Percentiles rank a stretch among this genome's conserved stretches.
Conservation (phyloP, 345 rosid species). For the Dipteronia sinensis region DNA sequence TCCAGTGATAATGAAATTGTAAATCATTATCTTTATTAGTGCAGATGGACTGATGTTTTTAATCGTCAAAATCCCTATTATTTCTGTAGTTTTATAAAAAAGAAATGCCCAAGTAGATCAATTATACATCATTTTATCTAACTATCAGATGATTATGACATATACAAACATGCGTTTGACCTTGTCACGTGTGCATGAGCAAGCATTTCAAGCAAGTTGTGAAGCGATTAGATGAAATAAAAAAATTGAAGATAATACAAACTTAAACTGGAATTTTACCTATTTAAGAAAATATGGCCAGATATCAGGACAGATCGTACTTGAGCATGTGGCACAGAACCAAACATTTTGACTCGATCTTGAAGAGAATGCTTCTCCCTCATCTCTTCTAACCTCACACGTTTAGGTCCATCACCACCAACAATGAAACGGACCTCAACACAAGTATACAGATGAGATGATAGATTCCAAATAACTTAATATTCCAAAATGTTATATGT, state of each 20-base stretch:
- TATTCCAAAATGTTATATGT: neutral
- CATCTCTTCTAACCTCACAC: slow-evolving; percentile 91
- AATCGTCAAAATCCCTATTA: neutral
- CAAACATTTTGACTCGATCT: slow-evolving; percentile 93
- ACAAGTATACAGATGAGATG: slow-evolving; percentile 20
- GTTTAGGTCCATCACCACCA: slow-evolving; percentile 96
- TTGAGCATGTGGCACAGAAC: slow-evolving; percentile 59
- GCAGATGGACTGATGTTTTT: neutral
- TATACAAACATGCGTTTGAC: neutral
- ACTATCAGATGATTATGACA: slow-evolving; percentile 1
- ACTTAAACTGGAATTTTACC: slow-evolving; percentile 32
- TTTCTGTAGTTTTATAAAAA: neutral
- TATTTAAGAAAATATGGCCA: slow-evolving; percentile 79
- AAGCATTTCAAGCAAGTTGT: neutral
- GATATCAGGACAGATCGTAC: too few relatives aligned
- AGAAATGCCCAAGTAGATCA: neutral
- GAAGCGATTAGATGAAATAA: neutral
- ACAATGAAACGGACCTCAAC: slow-evolving; percentile 82
- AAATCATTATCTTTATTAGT: neutral
- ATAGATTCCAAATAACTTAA: neutral
- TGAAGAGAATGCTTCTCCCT: slow-evolving; percentile 96
- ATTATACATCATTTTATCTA: neutral
- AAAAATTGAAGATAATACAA: neutral
- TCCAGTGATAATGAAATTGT: neutral
- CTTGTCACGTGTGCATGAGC: neutral